Evolutionary conservation across 1,284 basidiomycete genomes (phyloP), one percentile per base, ranked within the genome.

Genomic region (Cutaneotrichosporon sp.): DNA sequence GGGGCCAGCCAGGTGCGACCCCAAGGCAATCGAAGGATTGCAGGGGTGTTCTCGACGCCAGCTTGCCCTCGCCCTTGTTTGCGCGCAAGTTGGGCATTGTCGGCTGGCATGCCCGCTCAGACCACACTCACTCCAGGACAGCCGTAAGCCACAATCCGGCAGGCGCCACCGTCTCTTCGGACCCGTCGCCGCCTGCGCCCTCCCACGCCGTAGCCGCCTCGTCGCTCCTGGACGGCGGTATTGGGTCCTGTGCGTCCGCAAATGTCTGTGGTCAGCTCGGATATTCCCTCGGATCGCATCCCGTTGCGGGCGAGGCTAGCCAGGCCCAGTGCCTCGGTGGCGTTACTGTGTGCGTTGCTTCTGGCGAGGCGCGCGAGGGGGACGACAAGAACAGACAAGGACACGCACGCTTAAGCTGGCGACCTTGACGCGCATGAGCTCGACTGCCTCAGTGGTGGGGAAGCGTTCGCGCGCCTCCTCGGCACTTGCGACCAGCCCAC

Each of bases 61-160:
- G 16, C 38, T 6, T 42, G 38, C 38, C 38, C 38, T 42, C 38
- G n/a, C 18, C 18, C 18, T 42, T n/a, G n/a, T n/a, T n/a, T 18
- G 38, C 38, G 18, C 38, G 18, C 18, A 42, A 42, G 38, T 42
- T 42, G 38, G 6, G 38, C 16, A 22, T 10, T 46, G 24, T 50
- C 24, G 24, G 13, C 25, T 18, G 25, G 16, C 45, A 25, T 25
- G 25, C 13, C 25, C 47, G 47, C 47, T 31, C 47, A 27, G 47
- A 50, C 47, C 47, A 31, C 47, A 86, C 91, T 81, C 75, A 93
- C 92, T 95, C 92, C 46, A 95, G 82, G 65, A 95, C 89, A n/a
- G 92, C 92, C 13, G 92, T 94, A 58, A 94, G 82, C 83, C 94
- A 95, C 50, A 95, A 77, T 18, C 90, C 88, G 25, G 92, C 89